These are phyloP conservation scores for Thyridium curvatum DNA, from an alignment of 2,329 filamentous ascomycete genomes.

Conservation along the genomic window DNA sequence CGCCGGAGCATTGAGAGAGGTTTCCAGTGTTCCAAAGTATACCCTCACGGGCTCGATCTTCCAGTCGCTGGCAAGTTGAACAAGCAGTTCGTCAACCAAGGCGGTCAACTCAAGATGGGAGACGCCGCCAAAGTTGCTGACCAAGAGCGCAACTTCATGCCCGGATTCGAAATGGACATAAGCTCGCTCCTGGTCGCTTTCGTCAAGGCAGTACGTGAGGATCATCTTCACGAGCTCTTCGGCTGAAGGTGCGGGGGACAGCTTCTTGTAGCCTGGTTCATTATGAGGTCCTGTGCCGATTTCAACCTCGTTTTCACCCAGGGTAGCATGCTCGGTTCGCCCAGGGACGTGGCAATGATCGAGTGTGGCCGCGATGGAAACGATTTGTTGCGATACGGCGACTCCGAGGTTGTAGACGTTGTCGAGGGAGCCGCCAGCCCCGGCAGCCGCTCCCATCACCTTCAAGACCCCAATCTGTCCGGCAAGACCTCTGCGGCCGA, in stretches of 20 bases:
- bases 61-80: slow-evolving; percentile 41
- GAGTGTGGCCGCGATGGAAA: slow-evolving; percentile 51
- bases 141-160: slow-evolving; percentile 45
- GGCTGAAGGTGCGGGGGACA: slow-evolving; percentile 43
- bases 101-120: slow-evolving; percentile 52
- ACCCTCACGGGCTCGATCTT: slow-evolving; percentile 46
- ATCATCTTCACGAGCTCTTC: slow-evolving; percentile 49
- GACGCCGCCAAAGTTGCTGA: slow-evolving; percentile 56
- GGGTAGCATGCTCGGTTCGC: slow-evolving; percentile 38
- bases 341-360: slow-evolving; percentile 57
- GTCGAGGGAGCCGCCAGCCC: slow-evolving; percentile 39
- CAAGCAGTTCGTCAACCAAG: slow-evolving; percentile 44
- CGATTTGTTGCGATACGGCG: slow-evolving; percentile 43
- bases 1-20: slow-evolving; percentile 64
- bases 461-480: slow-evolving; percentile 57
- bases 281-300: slow-evolving; percentile 64
- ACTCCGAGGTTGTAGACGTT: slow-evolving; percentile 43
- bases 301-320: slow-evolving; percentile 47
- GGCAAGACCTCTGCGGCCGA: slow-evolving; percentile 55
- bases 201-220: slow-evolving; percentile 54
- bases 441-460: slow-evolving; percentile 45
- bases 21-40: slow-evolving; percentile 60
- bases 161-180: slow-evolving; percentile 40
- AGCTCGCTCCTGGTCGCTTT: slow-evolving; percentile 40
- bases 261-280: slow-evolving; percentile 54